A percentile compares a stretch with the other conserved stretches of the same genome.
Evolutionary conservation across 2,329 filamentous ascomycete genomes (phyloP).

Genomic region (Tolypocladium nubicola): DNA sequence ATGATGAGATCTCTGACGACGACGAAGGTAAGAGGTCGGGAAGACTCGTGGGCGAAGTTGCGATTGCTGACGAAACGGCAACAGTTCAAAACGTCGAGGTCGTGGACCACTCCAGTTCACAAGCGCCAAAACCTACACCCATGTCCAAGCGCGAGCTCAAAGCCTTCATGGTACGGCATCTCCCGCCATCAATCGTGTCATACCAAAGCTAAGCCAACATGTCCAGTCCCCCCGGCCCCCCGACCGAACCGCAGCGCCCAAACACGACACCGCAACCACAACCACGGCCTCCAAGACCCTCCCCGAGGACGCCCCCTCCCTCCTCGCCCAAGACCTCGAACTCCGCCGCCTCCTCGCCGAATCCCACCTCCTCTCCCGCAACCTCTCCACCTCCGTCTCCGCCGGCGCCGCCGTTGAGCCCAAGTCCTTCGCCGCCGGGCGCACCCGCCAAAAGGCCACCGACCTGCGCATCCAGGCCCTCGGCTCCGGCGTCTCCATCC

Average conservation of each 20-base stretch:
- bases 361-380: constrained; percentile 65
- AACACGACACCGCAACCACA: constrained; percentile 12
- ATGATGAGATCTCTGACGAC: constrained; percentile 12
- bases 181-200: not conserved
- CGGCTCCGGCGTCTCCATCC: constrained; percentile 66
- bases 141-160: constrained; percentile 63
- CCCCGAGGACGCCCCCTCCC: constrained; percentile 50
- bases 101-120: constrained; percentile 44
- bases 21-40: constrained; percentile 10
- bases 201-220: constrained; percentile 3
- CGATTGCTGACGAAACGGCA: constrained; percentile 4
- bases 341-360: constrained; percentile 85
- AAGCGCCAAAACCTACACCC: constrained; percentile 23
- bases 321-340: constrained; percentile 85
- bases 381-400: constrained; percentile 29
- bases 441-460: constrained; percentile 67
- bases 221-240: constrained; percentile 39
- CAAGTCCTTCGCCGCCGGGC: constrained; percentile 46
- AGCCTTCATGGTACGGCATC: constrained; percentile 56
- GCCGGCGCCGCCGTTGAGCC: constrained; percentile 25
- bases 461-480: constrained; percentile 77
- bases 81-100: constrained; percentile 38
- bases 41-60: not conserved
- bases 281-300: constrained; percentile 19
- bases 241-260: constrained; percentile 16